phyloP scores from a whole-genome alignment of 768 basidiomycete species.

The Dioszegia crocea region DNA sequence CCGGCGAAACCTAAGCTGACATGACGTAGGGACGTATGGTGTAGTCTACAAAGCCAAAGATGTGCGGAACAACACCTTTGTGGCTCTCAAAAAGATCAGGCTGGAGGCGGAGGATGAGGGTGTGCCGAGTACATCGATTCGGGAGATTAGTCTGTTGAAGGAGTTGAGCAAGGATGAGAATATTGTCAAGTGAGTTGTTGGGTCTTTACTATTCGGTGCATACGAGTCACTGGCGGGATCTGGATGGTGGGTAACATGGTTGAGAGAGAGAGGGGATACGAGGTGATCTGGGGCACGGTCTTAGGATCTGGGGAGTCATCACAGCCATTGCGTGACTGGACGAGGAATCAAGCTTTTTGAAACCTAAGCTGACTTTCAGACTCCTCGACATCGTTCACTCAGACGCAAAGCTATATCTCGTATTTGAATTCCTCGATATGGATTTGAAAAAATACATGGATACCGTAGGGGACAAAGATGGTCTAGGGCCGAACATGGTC shows the following conservation, averaged over 20 bases:
- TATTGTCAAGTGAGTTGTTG: conserved; percentile 69
- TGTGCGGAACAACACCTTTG: conserved; percentile 68
- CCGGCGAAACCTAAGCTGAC: not conserved
- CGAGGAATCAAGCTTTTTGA: no score
- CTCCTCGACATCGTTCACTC: conserved; percentile 93
- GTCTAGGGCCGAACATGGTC: conserved; percentile 66
- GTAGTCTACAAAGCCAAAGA: conserved; percentile 98
- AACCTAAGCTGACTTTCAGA: conserved; percentile 53
- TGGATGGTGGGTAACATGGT: no score
- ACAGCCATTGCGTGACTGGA: no score
- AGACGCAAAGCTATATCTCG: conserved; percentile 94
- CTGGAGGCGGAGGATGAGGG: conserved; percentile 98
- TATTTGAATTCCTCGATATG: conserved; percentile 95
- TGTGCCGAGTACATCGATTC: conserved; percentile 94
- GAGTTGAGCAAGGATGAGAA: conserved; percentile 88
- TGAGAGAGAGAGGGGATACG: no score
- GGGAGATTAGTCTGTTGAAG: conserved; percentile 95
- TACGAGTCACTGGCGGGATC: no score
- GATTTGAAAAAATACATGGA: conserved; percentile 98
- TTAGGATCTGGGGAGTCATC: no score
- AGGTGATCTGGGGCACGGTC: no score
- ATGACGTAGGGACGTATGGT: conserved; percentile 81
- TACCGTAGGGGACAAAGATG: conserved; percentile 61
- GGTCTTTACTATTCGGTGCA: no score
- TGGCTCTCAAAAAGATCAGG: conserved; percentile 97